These are phyloP conservation scores for Mucor sp. DNA, from an alignment of 371 early-diverging fungal species.

Conservation along the genomic window DNA sequence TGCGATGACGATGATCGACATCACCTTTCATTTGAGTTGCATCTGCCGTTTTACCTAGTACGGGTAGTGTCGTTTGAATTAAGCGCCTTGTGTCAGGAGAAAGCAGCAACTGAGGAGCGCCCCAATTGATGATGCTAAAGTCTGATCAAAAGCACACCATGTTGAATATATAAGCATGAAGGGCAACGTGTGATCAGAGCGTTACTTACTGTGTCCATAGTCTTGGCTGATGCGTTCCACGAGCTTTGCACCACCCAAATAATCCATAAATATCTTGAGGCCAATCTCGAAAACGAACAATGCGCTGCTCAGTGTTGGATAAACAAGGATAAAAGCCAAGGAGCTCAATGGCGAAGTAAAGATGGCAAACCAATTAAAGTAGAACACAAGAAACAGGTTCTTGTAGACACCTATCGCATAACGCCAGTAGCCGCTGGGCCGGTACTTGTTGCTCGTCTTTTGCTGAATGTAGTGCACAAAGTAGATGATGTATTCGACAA, in stretches of 20 bases:
- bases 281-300: constrained; percentile 31
- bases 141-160: constrained; percentile 11
- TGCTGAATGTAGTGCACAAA: neutral
- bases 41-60: constrained; percentile 14
- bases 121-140: constrained; percentile 42
- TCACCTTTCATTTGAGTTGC: neutral
- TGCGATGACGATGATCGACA: constrained; percentile 17
- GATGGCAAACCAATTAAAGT: constrained; percentile 34
- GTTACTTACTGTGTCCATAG: constrained; percentile 19
- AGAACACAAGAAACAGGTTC: constrained; percentile 34
- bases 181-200: neutral
- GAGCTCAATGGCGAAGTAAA: constrained; percentile 37
- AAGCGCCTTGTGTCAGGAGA: constrained; percentile 15
- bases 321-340: constrained; percentile 23
- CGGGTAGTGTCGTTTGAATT: constrained; percentile 20
- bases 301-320: constrained; percentile 23
- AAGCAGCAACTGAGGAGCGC: constrained; percentile 26
- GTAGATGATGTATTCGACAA: constrained; percentile 9
- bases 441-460: neutral
- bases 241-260: constrained; percentile 29
- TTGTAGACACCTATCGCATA: constrained; percentile 28
- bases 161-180: neutral
- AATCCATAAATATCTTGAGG: constrained; percentile 35
- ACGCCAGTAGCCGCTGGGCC: constrained; percentile 28
- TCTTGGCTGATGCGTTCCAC: constrained; percentile 20